Conservation (phyloP, 2,329 filamentous ascomycete species). For the Diplocarpon mali region DNA sequence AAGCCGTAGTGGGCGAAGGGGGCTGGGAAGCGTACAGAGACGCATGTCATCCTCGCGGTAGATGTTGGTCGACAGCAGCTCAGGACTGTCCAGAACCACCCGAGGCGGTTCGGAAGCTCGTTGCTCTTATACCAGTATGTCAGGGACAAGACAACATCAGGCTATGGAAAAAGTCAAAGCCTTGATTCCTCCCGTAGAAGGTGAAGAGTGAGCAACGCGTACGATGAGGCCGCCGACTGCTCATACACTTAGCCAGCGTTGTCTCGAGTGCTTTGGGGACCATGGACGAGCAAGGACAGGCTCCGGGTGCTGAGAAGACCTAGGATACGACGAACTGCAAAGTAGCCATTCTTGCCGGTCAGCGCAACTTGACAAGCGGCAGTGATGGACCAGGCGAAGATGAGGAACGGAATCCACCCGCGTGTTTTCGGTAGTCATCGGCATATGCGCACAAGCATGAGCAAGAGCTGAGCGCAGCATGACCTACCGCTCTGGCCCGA, state of each 20-base stretch:
- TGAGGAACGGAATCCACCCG: constrained; percentile 38
- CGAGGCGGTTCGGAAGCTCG: constrained; percentile 12
- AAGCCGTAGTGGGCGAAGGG: too few species aligned
- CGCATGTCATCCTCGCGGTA: constrained; percentile 36
- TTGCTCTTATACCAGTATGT: constrained; percentile 13
- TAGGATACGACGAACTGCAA: constrained; percentile 4
- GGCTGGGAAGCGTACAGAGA: constrained; percentile 24
- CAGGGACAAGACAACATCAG: constrained; percentile 15
- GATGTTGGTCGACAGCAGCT: constrained; percentile 14
- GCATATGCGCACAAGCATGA: neutral
- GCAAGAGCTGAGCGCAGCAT: neutral
- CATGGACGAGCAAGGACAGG: too few species aligned
- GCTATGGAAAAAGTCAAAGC: neutral
- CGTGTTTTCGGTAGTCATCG: neutral
- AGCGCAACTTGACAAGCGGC: constrained; percentile 20
- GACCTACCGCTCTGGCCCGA: constrained; percentile 33
- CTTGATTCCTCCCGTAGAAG: neutral
- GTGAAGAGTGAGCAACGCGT: neutral
- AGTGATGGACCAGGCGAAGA: constrained; percentile 37
- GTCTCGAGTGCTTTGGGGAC: too few species aligned
- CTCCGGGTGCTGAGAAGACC: constrained; percentile 4
- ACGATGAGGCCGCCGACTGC: constrained; percentile 11
- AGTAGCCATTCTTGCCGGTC: constrained; percentile 5
- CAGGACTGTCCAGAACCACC: constrained; percentile 10
- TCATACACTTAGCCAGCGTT: too few species aligned